These are phyloP conservation scores for Claviceps lovelessii DNA, from an alignment of 2,329 filamentous ascomycete species.

Conservation along the genomic window DNA sequence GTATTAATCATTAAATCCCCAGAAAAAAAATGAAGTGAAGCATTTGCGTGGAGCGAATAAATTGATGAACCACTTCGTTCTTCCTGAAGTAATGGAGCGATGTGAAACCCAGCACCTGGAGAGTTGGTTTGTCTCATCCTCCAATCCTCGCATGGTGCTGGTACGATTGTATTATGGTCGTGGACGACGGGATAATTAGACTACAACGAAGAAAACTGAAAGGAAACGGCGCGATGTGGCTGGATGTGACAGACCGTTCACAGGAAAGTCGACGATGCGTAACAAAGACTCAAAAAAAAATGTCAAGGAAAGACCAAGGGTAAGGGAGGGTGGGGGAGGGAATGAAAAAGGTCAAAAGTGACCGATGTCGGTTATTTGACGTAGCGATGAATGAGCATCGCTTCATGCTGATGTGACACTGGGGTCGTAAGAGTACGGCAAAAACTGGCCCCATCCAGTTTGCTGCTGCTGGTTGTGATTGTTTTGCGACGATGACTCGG, in stretches of 20 bases:
- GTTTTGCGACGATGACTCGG: conserved; percentile 13
- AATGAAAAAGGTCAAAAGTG: background rate
- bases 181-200: background rate
- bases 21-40: background rate
- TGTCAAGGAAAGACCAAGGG: background rate
- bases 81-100: background rate
- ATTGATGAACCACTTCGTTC: background rate
- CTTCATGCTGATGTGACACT: conserved; percentile 2
- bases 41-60: background rate
- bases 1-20: conserved; percentile 1
- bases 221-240: background rate
- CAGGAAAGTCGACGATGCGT: background rate
- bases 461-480: background rate
- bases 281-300: background rate
- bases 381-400: background rate
- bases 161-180: background rate
- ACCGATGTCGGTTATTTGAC: background rate
- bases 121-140: background rate
- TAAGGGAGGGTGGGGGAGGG: background rate
- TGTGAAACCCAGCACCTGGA: background rate
- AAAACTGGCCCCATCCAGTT: conserved; percentile 2
- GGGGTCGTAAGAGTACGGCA: conserved; percentile 3
- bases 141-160: background rate
- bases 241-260: background rate
- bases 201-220: background rate